Evolutionary conservation across 306 rosid genomes (phyloP).

Genomic region (Lupinus albus): DNA sequence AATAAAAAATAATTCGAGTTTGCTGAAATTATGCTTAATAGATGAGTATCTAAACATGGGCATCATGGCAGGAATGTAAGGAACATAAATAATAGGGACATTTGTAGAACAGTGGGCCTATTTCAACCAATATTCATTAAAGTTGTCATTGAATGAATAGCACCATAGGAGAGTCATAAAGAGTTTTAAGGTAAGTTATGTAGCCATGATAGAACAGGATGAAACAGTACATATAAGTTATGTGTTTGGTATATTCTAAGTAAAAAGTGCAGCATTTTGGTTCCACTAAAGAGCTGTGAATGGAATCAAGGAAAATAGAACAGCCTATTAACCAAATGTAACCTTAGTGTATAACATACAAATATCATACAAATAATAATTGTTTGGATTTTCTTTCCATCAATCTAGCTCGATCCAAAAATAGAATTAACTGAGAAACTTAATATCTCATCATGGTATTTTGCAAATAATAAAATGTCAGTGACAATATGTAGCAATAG

Average conservation of each 20-base stretch:
- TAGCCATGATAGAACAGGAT: too few relatives aligned
- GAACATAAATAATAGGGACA: constrained; percentile 1
- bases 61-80: neutral
- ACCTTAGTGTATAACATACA: neutral
- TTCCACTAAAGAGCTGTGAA: too few relatives aligned
- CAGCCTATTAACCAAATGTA: too few relatives aligned
- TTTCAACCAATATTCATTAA: neutral
- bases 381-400: neutral
- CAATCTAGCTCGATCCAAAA: neutral
- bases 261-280: too few relatives aligned
- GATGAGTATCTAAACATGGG: neutral
- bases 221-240: too few relatives aligned
- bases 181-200: neutral
- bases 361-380: neutral
- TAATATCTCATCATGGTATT: neutral
- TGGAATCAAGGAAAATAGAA: too few relatives aligned
- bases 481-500: neutral
- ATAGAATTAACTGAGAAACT: neutral
- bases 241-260: too few relatives aligned
- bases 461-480: constrained; percentile 20
- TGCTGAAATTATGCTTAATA: neutral
- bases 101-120: neutral
- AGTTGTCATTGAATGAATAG: constrained; percentile 9
- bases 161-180: neutral
- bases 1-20: constrained; percentile 6